phyloP scores from a whole-genome alignment of 2,329 filamentous ascomycete genomes.

The Pestalotiopsis sp. region DNA sequence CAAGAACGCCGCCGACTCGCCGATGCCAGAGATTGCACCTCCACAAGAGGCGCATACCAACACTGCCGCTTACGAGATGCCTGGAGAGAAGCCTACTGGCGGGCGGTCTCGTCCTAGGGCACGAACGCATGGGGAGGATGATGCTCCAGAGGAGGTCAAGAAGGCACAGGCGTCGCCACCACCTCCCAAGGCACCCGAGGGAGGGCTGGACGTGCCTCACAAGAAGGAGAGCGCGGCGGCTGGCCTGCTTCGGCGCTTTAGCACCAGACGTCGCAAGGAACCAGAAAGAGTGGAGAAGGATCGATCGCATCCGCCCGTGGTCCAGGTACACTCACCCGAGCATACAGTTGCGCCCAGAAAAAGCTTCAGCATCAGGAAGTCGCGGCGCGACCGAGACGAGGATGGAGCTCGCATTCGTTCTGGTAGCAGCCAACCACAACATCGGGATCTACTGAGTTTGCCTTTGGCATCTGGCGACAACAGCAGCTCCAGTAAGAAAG shows the following conservation, averaged over 20 bases:
- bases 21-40: slow-evolving; percentile 74
- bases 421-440: slow-evolving; percentile 70
- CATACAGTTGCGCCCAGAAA: slow-evolving; percentile 73
- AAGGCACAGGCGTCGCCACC: slow-evolving; percentile 59
- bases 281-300: slow-evolving; percentile 64
- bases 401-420: slow-evolving; percentile 52
- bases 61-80: slow-evolving; percentile 80
- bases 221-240: slow-evolving; percentile 89
- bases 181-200: slow-evolving; percentile 44
- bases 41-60: slow-evolving; percentile 92
- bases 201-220: slow-evolving; percentile 60
- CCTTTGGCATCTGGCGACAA: slow-evolving; percentile 63
- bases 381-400: slow-evolving; percentile 58
- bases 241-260: slow-evolving; percentile 85
- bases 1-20: slow-evolving; percentile 46
- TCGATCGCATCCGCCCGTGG: slow-evolving; percentile 70
- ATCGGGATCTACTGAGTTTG: slow-evolving; percentile 78
- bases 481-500: slow-evolving; percentile 62
- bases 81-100: slow-evolving; percentile 84
- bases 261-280: slow-evolving; percentile 79
- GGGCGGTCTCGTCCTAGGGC: slow-evolving; percentile 83
- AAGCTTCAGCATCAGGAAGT: slow-evolving; percentile 81
- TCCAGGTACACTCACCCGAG: slow-evolving; percentile 79
- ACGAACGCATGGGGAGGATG: slow-evolving; percentile 93
- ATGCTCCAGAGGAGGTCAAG: slow-evolving; percentile 75